phyloP scores from a whole-genome alignment of 1,284 basidiomycete species.

The Chalciporus sp. region DNA sequence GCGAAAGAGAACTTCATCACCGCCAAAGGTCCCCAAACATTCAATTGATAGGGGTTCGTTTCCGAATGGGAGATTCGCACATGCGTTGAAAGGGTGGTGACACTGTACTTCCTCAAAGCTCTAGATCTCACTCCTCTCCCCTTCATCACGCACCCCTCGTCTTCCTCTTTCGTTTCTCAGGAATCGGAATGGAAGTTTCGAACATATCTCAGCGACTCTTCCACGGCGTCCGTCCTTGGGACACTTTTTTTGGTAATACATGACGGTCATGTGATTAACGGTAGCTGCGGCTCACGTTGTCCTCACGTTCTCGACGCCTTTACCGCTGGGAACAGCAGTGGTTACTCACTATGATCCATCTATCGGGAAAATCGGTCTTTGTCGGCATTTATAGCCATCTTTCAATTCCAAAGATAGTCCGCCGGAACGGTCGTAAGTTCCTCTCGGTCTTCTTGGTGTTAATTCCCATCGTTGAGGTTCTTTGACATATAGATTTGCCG shows the following conservation, averaged over 20 bases:
- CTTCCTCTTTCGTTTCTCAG: too few relatives aligned
- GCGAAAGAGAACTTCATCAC: not conserved
- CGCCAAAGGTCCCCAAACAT: not conserved
- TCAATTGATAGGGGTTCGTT: not conserved
- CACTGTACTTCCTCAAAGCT: too few relatives aligned
- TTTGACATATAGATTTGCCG: too few relatives aligned
- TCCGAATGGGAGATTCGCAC: not conserved
- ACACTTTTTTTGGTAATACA: not conserved
- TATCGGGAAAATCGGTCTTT: not conserved
- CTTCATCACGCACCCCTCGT: too few relatives aligned
- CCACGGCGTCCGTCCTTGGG: not conserved
- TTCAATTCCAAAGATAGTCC: slow-evolving; percentile 16
- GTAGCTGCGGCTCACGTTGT: slow-evolving; percentile 1
- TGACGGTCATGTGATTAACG: not conserved
- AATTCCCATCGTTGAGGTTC: too few relatives aligned
- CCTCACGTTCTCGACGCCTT: too few relatives aligned
- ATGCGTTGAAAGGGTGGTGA: too few relatives aligned
- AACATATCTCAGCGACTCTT: slow-evolving; percentile 5
- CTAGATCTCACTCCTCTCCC: not conserved
- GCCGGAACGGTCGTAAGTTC: too few relatives aligned
- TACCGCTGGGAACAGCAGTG: not conserved
- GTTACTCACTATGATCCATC: too few relatives aligned
- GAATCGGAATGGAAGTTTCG: slow-evolving; percentile 12
- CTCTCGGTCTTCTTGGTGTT: too few relatives aligned
- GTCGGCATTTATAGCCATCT: too few relatives aligned